Conservation (phyloP, 805 yeast genomes). For the Saccharomyces kudriavzevii region DNA sequence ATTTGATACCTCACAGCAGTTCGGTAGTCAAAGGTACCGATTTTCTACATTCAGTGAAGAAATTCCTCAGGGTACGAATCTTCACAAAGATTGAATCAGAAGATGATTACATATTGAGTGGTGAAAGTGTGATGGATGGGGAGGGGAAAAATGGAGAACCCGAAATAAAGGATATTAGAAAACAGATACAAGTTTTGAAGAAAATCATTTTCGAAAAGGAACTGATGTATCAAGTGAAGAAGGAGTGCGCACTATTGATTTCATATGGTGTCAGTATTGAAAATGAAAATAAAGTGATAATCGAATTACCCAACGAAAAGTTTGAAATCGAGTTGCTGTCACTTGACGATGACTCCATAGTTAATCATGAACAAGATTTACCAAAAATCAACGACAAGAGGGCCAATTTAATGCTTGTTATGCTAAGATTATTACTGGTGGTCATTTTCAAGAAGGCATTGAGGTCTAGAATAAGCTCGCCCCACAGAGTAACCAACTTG, state of each 20-base stretch:
- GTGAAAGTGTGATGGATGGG: slow-evolving; percentile 39
- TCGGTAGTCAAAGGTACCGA: slow-evolving; percentile 22
- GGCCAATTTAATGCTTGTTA: slow-evolving; percentile 30
- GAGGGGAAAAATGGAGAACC: slow-evolving; percentile 10
- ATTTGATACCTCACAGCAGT: slow-evolving; percentile 32
- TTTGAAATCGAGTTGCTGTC: slow-evolving; percentile 64
- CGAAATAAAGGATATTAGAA: slow-evolving; percentile 35
- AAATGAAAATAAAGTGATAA: slow-evolving; percentile 51
- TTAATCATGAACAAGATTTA: slow-evolving; percentile 34
- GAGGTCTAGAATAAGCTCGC: slow-evolving; percentile 19
- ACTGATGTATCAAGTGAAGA: slow-evolving; percentile 63
- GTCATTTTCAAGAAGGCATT: slow-evolving; percentile 34
- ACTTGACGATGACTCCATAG: slow-evolving; percentile 30
- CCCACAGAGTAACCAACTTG: slow-evolving; percentile 3
- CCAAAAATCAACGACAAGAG: slow-evolving; percentile 36
- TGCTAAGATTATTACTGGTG: slow-evolving; percentile 31
- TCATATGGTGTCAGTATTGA: slow-evolving; percentile 63
- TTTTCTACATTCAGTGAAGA: slow-evolving; percentile 19
- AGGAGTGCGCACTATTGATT: slow-evolving; percentile 64
- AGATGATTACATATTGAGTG: slow-evolving; percentile 46
- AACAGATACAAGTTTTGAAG: slow-evolving; percentile 60
- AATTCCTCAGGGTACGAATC: slow-evolving; percentile 52
- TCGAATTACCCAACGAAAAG: slow-evolving; percentile 57
- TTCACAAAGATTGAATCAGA: slow-evolving; percentile 45
- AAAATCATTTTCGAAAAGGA: slow-evolving; percentile 82